Evolutionary conservation across 768 basidiomycete species (phyloP), one percentile per base, ranked within the genome.

Genomic region (Hortiboletus campestris): DNA sequence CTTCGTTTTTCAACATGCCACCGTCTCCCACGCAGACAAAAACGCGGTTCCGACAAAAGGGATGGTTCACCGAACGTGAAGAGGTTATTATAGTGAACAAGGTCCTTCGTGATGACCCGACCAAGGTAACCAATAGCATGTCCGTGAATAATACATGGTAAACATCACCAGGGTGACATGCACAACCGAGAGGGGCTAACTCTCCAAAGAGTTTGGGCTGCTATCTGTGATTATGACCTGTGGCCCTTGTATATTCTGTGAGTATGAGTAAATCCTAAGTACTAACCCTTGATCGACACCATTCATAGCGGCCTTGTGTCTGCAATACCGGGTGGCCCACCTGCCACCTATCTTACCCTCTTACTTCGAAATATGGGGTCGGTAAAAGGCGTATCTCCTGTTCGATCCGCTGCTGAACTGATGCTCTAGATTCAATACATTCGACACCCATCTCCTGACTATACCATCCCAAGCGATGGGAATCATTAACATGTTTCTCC

Each of bases 101-200:
- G 13, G 74, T 87, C n/a, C 70, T 86, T 31, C 29, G 10, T 31
- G 31, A 32, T 32, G 31, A 86, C 63, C 84, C 84, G 4, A 76
- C 78, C 9, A 85, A 84, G 71, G 80, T 76, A 7, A 44, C 6
- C 2, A 40, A 12, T 19, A 13, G 2, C 3, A 2, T 25, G 13
- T 32, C 22, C 22, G 11, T 31, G 13, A 29, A 22, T 11, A 8
- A n/a, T 41, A 4, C 7, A 12, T 52, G 6, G 34, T 60, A 28
- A 46, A 35, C 20, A 13, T 45, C 25, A 41, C 19, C 22, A 60
- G 57, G 62, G 62, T 14, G 83, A 84, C 54, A 85, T 88, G 86
- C 85, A 86, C 68, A 88, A 88, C 57, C 80, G 86, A 40, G 80
- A 88, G 68, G 83, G 80, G 0, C 62, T 88, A 13, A 74, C 79